Evolutionary conservation across 495 filamentous ascomycete species (phyloP).

Genomic region (Podospora fimiseda): DNA sequence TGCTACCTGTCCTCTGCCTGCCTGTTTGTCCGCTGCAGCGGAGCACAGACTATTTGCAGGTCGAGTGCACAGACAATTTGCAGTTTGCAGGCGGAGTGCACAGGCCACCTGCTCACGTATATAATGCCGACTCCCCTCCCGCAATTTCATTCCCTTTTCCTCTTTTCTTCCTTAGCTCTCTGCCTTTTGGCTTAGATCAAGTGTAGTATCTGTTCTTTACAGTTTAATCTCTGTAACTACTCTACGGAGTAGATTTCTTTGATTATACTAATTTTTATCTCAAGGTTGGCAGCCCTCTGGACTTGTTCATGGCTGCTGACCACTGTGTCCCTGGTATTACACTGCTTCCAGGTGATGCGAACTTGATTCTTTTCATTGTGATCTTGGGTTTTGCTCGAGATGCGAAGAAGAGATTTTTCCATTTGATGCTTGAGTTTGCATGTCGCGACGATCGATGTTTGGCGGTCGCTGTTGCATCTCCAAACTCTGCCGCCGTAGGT

Average conservation of each 20-base stretch:
- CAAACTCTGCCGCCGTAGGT: no score
- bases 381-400: not conserved
- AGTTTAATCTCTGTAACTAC: not conserved
- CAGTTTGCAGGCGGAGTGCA: not conserved
- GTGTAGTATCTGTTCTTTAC: not conserved
- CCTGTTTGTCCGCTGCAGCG: no score
- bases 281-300: not conserved
- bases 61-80: not conserved
- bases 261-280: not conserved
- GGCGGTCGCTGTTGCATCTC: no score
- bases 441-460: no score
- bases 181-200: not conserved
- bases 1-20: no score
- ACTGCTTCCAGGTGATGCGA: not conserved
- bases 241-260: not conserved
- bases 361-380: not conserved
- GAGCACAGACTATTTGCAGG: no score
- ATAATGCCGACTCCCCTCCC: not conserved
- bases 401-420: not conserved
- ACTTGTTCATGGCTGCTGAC: not conserved
- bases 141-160: not conserved
- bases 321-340: not conserved
- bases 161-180: not conserved
- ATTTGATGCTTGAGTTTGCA: no score
- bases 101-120: not conserved